Conservation (phyloP, 2,329 filamentous ascomycete genomes). For the Pseudogymnoascus sp. region DNA sequence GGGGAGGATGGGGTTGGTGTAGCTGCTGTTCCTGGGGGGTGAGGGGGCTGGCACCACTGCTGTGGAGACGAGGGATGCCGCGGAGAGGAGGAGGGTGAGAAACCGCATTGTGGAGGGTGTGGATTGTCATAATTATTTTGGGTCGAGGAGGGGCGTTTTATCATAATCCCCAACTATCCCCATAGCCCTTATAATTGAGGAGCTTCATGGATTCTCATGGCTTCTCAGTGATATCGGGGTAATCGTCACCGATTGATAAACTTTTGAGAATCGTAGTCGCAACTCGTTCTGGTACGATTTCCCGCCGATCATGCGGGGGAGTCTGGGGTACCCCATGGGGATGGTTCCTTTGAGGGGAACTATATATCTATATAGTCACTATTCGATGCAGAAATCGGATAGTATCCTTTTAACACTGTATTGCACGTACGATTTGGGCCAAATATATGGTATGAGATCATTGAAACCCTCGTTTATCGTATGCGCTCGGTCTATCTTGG, state of each 20-base stretch:
- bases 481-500: no score
- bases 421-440: no score
- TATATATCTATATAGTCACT: no score
- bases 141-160: background rate
- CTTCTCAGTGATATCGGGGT: background rate
- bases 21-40: background rate
- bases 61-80: background rate
- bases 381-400: no score
- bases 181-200: background rate
- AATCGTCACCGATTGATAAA: background rate
- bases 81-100: background rate
- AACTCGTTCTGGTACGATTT: background rate
- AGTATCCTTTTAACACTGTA: no score
- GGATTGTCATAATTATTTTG: no score
- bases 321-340: background rate
- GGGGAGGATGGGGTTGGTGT: slow-evolving; percentile 36
- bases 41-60: background rate
- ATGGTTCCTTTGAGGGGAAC: background rate
- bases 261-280: background rate
- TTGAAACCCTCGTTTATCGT: no score
- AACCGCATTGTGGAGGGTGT: background rate
- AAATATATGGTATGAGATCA: no score
- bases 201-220: background rate
- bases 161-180: background rate
- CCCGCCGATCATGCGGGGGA: background rate